phyloP scores from a whole-genome alignment of 305 asterid species.

The Fraxinus xanthoxyloides region DNA sequence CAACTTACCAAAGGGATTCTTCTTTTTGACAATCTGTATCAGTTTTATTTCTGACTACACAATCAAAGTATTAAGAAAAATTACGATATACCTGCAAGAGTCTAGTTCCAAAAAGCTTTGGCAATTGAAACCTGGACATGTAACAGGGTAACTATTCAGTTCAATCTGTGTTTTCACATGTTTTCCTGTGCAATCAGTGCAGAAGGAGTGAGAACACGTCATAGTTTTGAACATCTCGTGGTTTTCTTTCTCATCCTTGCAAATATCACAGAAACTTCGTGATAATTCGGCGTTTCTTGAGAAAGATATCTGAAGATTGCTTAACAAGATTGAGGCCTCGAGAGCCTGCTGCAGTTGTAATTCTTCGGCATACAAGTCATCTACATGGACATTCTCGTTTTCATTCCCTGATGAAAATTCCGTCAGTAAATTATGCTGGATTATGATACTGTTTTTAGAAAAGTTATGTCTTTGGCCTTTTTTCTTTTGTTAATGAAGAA shows the following conservation, averaged over 20 bases:
- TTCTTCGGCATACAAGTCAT: conserved; percentile 21
- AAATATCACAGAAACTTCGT: conserved; percentile 35
- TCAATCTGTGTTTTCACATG: conserved; percentile 32
- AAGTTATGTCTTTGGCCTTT: too few relatives aligned
- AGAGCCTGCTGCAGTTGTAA: conserved; percentile 30
- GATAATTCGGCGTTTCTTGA: conserved; percentile 20
- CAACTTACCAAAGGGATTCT: too few relatives aligned
- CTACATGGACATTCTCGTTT: background rate
- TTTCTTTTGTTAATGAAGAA: too few relatives aligned
- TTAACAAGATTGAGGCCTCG: conserved; percentile 13
- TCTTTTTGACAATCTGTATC: too few relatives aligned
- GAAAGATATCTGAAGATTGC: background rate
- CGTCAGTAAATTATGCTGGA: background rate
- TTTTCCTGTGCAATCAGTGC: conserved; percentile 41
- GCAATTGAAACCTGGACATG: background rate
- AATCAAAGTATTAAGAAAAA: too few relatives aligned
- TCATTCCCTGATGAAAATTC: background rate
- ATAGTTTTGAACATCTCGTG: conserved; percentile 21
- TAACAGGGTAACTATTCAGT: background rate
- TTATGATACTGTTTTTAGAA: background rate
- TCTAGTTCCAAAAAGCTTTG: background rate
- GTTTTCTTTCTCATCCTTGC: conserved; percentile 32
- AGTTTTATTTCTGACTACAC: background rate
- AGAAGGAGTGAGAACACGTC: conserved; percentile 38
- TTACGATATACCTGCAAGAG: background rate